These are phyloP conservation scores for Striga asiatica DNA, from an alignment of 257 asterid genomes.

Conservation along the genomic window DNA sequence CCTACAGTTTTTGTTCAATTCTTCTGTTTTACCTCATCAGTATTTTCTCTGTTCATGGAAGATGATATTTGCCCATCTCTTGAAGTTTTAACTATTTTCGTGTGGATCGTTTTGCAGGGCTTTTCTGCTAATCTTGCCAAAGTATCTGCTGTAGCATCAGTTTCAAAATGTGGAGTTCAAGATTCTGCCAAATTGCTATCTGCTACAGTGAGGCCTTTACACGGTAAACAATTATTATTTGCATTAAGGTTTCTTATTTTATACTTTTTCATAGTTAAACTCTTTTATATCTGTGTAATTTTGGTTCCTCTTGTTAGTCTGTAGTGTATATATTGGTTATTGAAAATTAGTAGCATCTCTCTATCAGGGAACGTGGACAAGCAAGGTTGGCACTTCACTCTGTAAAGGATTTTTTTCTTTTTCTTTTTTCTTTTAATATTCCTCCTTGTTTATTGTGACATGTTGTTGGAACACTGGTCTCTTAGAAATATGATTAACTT, in stretches of 20 bases:
- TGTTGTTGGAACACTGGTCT: no score
- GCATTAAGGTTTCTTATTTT: not conserved
- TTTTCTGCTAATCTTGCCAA: constrained; percentile 32
- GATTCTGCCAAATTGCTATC: constrained; percentile 27
- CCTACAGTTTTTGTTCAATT: not conserved
- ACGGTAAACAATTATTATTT: constrained; percentile 29
- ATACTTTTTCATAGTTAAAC: not conserved
- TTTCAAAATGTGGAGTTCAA: constrained; percentile 30
- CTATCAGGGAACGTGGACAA: not conserved
- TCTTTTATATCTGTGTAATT: not conserved
- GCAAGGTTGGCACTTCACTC: not conserved
- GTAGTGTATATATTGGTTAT: not conserved
- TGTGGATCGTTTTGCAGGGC: constrained; percentile 37
- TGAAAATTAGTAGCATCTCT: constrained; percentile 1
- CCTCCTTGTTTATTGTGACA: no score
- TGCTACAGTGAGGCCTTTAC: constrained; percentile 25
- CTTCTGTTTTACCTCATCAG: not conserved
- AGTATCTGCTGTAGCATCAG: constrained; percentile 27
- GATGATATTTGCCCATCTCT: not conserved
- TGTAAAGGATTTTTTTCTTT: no score
- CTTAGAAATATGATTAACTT: no score
- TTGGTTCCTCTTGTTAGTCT: not conserved
- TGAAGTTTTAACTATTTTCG: constrained; percentile 1
- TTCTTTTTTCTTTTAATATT: no score
- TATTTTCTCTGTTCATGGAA: not conserved